Base-by-base conservation (phyloP, 306 rosid genomes). In the Vachellia collinsii region DNA sequence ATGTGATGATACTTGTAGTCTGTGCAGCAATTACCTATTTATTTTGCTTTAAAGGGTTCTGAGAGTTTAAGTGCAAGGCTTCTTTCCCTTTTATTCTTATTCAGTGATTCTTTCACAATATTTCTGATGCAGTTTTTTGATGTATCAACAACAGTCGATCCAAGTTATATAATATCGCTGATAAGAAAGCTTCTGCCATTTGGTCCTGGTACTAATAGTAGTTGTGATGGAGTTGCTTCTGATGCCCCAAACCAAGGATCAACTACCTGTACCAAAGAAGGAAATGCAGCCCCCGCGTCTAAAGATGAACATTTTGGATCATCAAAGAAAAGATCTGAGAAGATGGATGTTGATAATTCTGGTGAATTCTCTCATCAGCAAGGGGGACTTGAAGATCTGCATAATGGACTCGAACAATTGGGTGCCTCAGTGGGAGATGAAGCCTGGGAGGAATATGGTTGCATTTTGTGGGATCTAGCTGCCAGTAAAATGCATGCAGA, bases 141-240 rank as follows among this genome's bases (percentile, higher is more conserved):
- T 80, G 85, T 95, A 86, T 88, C 94, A 11, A 95, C 97, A 7
- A 95, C 99, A 12, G 97, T 93, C 79, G 97, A 95, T 87, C 99
- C 97, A 4, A 88, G 98, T 88, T 95, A 90, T 72, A 83, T 95
- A 36, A 95, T 95, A 80, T 93, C 97, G 42, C 84, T 93, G 68
- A 91, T 95, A 85, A 88, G 99, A 84, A 95, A 90, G 85, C 97
- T 93, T 43, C 78, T 95, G 37, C 97, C 99, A 3, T 47, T 73
- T 59, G 80, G 36, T 77, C 79, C 85, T 64, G 75, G 77, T 77
- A 48, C 75, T 70, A 54, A 16, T 11, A 20, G 16, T 74, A 67
- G 73, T 16, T 64, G 74, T 29, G 78, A 8, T 44, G 82, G 54
- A 36, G 75, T 76, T 79, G 83, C n/a, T 47, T 51, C 37, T 13